Conservation (phyloP, 805 yeast species). For the Candida piceae region DNA sequence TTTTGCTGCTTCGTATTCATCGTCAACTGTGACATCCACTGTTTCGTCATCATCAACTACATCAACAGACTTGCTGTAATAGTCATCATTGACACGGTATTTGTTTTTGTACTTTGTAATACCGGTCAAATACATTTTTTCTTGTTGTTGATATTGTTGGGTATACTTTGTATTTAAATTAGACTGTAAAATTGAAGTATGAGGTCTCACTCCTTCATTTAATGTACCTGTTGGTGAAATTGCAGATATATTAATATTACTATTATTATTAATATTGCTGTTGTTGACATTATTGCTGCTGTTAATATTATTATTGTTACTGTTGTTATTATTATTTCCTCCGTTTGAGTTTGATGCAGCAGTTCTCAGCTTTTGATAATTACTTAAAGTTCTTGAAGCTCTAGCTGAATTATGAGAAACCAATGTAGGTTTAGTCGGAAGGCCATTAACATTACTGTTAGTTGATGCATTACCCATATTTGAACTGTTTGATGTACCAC, state of each 20-base stretch:
- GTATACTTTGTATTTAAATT: constrained; percentile 30
- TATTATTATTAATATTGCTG: constrained; percentile 2
- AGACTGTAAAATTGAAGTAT: constrained; percentile 25
- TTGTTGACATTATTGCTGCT: constrained; percentile 2
- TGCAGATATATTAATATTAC: no score
- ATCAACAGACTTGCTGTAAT: constrained; percentile 46
- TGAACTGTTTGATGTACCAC: neutral
- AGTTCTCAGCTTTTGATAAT: constrained; percentile 15
- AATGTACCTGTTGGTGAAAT: no score
- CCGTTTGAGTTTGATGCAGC: constrained; percentile 5
- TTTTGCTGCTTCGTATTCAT: constrained; percentile 18
- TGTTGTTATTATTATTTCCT: constrained; percentile 1
- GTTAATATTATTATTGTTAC: neutral
- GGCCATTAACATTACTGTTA: neutral
- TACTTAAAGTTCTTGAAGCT: constrained; percentile 12
- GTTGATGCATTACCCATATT: neutral
- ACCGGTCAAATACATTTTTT: constrained; percentile 44
- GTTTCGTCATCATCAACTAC: constrained; percentile 33
- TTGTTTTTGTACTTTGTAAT: constrained; percentile 32
- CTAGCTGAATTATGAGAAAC: constrained; percentile 10
- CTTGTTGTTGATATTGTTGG: constrained; percentile 47
- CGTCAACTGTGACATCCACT: constrained; percentile 22
- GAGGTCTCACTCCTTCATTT: constrained; percentile 22
- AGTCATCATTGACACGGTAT: constrained; percentile 40
- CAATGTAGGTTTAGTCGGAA: constrained; percentile 1